These are phyloP conservation scores for Coleophoma cylindrospora DNA, from an alignment of 2,329 filamentous ascomycete species.

Conservation along the genomic window DNA sequence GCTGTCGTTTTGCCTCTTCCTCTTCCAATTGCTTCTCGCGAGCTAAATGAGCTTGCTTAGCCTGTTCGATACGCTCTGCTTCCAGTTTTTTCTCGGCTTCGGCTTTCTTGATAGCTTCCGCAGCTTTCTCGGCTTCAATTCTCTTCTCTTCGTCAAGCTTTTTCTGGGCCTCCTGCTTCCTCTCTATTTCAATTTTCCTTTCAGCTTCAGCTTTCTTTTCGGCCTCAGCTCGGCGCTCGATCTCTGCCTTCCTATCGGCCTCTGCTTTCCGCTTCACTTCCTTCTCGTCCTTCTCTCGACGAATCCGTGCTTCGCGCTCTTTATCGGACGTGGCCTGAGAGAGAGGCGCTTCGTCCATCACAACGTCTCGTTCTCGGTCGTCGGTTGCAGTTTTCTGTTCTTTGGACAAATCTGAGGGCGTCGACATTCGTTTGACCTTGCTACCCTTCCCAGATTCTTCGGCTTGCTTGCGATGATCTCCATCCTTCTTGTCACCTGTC, in stretches of 20 bases:
- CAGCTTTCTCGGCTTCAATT: background rate
- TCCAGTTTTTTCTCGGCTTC: constrained; percentile 9
- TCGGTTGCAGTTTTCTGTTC: constrained; percentile 9
- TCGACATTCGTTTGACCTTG: background rate
- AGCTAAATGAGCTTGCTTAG: constrained; percentile 18
- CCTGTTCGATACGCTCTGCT: constrained; percentile 16
- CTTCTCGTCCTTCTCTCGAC: constrained; percentile 24
- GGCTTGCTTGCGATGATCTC: background rate
- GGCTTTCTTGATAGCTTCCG: constrained; percentile 1
- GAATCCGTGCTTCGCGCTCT: constrained; percentile 30
- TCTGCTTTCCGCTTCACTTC: constrained; percentile 27
- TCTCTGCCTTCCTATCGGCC: constrained; percentile 26
- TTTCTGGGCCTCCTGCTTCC: constrained; percentile 23
- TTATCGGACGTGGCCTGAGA: constrained; percentile 31
- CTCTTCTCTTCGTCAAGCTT: constrained; percentile 2
- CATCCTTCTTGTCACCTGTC: background rate
- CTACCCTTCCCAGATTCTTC: background rate
- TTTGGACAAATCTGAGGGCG: constrained; percentile 2
- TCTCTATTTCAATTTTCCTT: constrained; percentile 12
- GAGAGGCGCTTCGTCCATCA: constrained; percentile 6
- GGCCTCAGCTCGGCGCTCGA: constrained; percentile 27
- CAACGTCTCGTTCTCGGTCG: background rate
- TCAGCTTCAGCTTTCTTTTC: constrained; percentile 18
- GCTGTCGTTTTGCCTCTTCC: constrained; percentile 27
- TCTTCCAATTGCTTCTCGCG: constrained; percentile 22